These are phyloP conservation scores for Galeopsis tetrahit DNA, from an alignment of 257 asterid genomes.

Conservation along the genomic window DNA sequence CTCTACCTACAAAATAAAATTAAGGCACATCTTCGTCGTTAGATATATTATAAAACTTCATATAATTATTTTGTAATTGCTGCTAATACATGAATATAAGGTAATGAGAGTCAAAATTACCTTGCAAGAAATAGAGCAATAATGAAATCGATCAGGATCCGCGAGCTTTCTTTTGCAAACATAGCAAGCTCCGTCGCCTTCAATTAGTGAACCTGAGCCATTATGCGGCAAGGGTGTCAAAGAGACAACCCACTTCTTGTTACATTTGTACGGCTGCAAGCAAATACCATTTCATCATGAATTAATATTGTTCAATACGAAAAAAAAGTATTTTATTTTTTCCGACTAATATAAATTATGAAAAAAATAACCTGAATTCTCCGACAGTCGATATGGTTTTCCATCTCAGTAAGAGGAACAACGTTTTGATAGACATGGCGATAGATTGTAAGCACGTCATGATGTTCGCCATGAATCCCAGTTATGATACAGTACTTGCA, in stretches of 20 bases:
- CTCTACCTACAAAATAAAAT: conserved; percentile 13
- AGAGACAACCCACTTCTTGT: conserved; percentile 50
- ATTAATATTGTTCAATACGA: too few relatives aligned
- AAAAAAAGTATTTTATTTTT: too few relatives aligned
- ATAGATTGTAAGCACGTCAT: conserved; percentile 42
- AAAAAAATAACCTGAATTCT: conserved; percentile 40
- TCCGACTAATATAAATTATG: too few relatives aligned
- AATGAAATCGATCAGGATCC: conserved; percentile 39
- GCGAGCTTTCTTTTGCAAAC: conserved; percentile 46
- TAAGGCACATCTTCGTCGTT: too few relatives aligned
- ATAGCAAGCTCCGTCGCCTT: conserved; percentile 48
- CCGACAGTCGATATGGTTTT: conserved; percentile 34
- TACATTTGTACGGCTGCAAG: conserved; percentile 45
- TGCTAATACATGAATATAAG: too few relatives aligned
- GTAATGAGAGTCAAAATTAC: conserved; percentile 15
- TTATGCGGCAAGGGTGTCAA: conserved; percentile 50
- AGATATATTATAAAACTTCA: too few relatives aligned
- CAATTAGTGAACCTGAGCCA: conserved; percentile 49
- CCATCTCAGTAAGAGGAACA: conserved; percentile 42
- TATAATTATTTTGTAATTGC: too few relatives aligned
- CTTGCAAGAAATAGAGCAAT: conserved; percentile 56
- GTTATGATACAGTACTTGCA: conserved; percentile 43
- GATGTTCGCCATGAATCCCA: conserved; percentile 32
- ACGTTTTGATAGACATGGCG: conserved; percentile 16
- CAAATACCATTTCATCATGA: neutral